Base-by-base conservation (phyloP, 805 yeast species). In the Hanseniaspora singularis region DNA sequence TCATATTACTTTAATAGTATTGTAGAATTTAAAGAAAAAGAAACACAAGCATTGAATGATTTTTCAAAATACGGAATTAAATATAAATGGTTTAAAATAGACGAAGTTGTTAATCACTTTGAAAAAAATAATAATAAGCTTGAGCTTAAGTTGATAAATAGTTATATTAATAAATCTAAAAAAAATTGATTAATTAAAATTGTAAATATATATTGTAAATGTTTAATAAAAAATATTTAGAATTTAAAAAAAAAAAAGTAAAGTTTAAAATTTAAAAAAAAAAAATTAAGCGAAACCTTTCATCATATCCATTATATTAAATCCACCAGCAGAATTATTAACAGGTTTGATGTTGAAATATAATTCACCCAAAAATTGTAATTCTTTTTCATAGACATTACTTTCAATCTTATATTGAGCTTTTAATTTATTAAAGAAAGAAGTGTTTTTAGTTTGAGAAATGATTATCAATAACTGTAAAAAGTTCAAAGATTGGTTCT, bases 241-340 rank as follows among this genome's bases (percentile, higher is more conserved):
- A 26, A 26, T 26, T 8, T 26, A 26, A 26, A 26, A 26, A 7
- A 26, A 26, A 7, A 26, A 8, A 26, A 8, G 11, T 26, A 26
- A 7, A 8, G 11, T 26, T 26, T 26, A 26, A 26, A 26, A 8
- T 26, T 7, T 26, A 26, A 26, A n/a, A 7, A 26, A 7, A 11
- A 8, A 10, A 18, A 18, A 9, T 32, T 37, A 44, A 18, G 41
- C 30, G 24, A 81, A 62, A 23, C 81, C 78, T 18, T 81, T 74
- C 94, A 92, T 84, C 70, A 89, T 67, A 54, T 77, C 79, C 61
- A 76, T 81, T 53, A 82, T 60, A 55, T 79, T 61, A 14, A 44
- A 44, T 8, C 48, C 48, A 30, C 26, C 41, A 12, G 32, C 19
- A 31, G 41, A 15, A 0, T 26, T 33, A 56, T 80, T 79, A 1